Percentiles rank a stretch among this genome's conserved stretches.
These are phyloP conservation scores for Rusavskia elegans DNA, from an alignment of 495 filamentous ascomycete genomes.

Conservation along the genomic window DNA sequence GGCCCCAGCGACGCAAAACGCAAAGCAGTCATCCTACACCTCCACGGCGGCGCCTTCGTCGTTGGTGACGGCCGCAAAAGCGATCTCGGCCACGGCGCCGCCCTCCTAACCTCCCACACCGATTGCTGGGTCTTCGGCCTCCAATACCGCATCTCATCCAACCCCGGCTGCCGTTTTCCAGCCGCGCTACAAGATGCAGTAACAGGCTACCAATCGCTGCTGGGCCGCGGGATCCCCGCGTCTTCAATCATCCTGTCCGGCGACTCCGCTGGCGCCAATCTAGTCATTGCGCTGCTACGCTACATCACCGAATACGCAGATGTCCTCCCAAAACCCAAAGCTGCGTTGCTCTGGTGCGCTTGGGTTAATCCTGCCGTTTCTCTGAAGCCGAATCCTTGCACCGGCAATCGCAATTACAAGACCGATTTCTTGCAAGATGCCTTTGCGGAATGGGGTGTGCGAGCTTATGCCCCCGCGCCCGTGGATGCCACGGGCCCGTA, in stretches of 20 bases:
- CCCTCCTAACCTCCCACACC: background rate
- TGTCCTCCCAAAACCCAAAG: slow-evolving; percentile 5
- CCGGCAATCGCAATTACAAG: slow-evolving; percentile 16
- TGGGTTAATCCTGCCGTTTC: slow-evolving; percentile 19
- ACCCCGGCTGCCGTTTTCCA: slow-evolving; percentile 22
- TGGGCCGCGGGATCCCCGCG: slow-evolving; percentile 17
- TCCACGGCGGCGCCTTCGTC: slow-evolving; percentile 36
- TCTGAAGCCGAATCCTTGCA: slow-evolving; percentile 3
- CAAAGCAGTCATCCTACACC: slow-evolving; percentile 25
- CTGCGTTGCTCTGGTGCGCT: slow-evolving; percentile 22
- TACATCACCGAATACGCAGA: slow-evolving; percentile 12
- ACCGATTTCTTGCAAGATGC: slow-evolving; percentile 21
- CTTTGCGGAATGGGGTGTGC: slow-evolving; percentile 22
- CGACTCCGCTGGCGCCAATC: slow-evolving; percentile 28
- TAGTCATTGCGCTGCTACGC: slow-evolving; percentile 25
- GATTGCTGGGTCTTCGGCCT: background rate
- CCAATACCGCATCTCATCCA: slow-evolving; percentile 20
- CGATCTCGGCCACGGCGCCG: background rate
- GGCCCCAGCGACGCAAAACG: background rate
- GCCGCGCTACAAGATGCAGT: slow-evolving; percentile 31
- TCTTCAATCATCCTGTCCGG: slow-evolving; percentile 25
- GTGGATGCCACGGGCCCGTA: slow-evolving; percentile 15
- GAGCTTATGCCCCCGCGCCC: slow-evolving; percentile 14
- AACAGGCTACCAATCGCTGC: slow-evolving; percentile 23
- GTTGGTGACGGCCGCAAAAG: slow-evolving; percentile 5